A percentile compares a stretch with the other conserved stretches of the same genome.
These are phyloP conservation scores for Xylariales sp. DNA, from an alignment of 2,329 filamentous ascomycete genomes.

Conservation along the genomic window DNA sequence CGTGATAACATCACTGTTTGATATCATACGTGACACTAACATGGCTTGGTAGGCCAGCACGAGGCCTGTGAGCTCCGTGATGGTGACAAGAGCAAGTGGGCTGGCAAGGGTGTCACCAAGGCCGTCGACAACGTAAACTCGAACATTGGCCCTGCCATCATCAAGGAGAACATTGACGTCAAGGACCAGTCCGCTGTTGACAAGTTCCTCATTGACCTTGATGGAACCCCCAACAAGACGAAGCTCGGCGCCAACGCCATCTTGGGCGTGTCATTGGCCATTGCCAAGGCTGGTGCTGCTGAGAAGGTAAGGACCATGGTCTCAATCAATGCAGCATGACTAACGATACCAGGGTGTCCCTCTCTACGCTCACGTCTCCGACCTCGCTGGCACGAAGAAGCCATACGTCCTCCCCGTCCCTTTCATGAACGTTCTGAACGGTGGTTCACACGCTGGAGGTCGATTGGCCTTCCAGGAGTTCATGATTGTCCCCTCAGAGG, in stretches of 20 bases:
- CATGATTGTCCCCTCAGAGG: conserved; percentile 86
- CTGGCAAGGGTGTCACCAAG: conserved; percentile 81
- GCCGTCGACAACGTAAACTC: conserved; percentile 84
- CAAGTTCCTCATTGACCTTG: conserved; percentile 78
- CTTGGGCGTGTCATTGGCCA: conserved; percentile 76
- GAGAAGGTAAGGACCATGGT: conserved; percentile 71
- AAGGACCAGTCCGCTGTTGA: conserved; percentile 84
- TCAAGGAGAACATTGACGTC: conserved; percentile 77
- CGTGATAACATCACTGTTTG: conserved; percentile 25
- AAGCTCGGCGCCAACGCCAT: conserved; percentile 87
- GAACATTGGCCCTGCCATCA: conserved; percentile 72
- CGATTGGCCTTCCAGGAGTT: conserved; percentile 94
- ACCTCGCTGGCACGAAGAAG: conserved; percentile 86
- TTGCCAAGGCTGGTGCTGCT: conserved; percentile 84
- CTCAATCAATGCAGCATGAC: neutral
- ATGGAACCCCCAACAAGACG: conserved; percentile 81
- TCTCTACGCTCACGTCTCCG: conserved; percentile 82
- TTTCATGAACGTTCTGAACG: conserved; percentile 93
- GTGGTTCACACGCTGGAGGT: conserved; percentile 93
- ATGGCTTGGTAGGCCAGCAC: conserved; percentile 62
- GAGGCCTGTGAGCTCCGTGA: conserved; percentile 90
- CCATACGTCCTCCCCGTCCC: conserved; percentile 85
- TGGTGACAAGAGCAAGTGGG: conserved; percentile 82
- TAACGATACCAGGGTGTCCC: conserved; percentile 56
- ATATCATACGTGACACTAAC: conserved; percentile 12